Evolutionary conservation across 2,329 filamentous ascomycete species (phyloP).

Genomic region (Mycogone perniciosa): DNA sequence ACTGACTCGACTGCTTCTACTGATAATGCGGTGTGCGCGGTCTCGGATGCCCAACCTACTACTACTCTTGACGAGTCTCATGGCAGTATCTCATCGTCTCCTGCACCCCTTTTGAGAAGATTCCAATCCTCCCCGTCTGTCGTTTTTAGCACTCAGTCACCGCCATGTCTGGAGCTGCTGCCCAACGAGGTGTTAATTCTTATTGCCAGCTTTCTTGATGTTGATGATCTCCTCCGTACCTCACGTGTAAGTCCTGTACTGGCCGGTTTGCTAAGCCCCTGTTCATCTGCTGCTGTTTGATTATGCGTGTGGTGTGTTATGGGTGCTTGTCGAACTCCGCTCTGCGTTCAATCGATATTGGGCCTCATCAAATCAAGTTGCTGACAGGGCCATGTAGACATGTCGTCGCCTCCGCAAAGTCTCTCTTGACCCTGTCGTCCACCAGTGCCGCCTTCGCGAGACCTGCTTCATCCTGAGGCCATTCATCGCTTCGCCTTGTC

Average conservation of each 20-base stretch:
- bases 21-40: not conserved
- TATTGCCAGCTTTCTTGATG: slow-evolving; percentile 50
- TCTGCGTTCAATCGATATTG: not conserved
- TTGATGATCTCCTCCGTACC: slow-evolving; percentile 48
- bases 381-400: slow-evolving; percentile 37
- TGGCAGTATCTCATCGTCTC: not conserved
- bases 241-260: slow-evolving; percentile 44
- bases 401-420: slow-evolving; percentile 57
- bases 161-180: slow-evolving; percentile 33
- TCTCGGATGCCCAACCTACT: not conserved
- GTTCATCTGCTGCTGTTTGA: too few relatives aligned
- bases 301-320: not conserved
- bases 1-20: not conserved
- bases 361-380: not conserved
- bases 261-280: not conserved
- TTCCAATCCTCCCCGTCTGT: not conserved
- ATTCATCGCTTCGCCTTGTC: slow-evolving; percentile 49
- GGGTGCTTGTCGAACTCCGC: not conserved
- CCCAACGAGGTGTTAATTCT: slow-evolving; percentile 53
- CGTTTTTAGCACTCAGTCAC: slow-evolving; percentile 2
- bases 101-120: not conserved
- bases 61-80: too few relatives aligned
- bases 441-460: slow-evolving; percentile 53
- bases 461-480: slow-evolving; percentile 49
- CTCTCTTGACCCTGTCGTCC: slow-evolving; percentile 59